Conservation (phyloP, 257 asterid species). For the Jasminum sambac region DNA sequence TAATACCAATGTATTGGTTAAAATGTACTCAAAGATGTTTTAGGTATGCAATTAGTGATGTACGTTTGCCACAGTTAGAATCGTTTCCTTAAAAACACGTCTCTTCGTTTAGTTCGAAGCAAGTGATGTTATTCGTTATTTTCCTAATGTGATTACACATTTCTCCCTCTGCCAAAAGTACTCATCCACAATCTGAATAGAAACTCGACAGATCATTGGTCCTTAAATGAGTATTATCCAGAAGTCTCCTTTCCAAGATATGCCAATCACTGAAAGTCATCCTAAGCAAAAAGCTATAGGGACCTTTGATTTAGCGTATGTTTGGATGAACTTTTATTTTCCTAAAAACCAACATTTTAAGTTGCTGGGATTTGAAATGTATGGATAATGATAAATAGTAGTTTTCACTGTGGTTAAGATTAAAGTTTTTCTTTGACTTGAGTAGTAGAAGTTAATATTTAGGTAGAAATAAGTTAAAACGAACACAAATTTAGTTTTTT, state of each 20-base stretch:
- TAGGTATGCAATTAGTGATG: slow-evolving; percentile 39
- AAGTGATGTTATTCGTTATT: neutral
- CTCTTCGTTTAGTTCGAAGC: neutral
- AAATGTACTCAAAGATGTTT: slow-evolving; percentile 39
- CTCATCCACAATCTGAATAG: neutral
- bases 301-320: too few relatives aligned
- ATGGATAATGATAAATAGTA: too few relatives aligned
- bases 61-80: slow-evolving; percentile 1
- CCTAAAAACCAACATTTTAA: too few relatives aligned
- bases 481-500: neutral
- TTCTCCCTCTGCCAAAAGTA: neutral
- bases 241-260: neutral
- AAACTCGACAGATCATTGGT: neutral
- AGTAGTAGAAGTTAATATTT: neutral
- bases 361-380: too few relatives aligned
- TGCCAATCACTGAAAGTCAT: too few relatives aligned
- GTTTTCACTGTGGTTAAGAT: too few relatives aligned
- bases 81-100: slow-evolving; percentile 8
- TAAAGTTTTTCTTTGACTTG: neutral
- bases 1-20: slow-evolving; percentile 47
- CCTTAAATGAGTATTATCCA: neutral
- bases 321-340: too few relatives aligned
- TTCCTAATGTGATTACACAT: neutral
- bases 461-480: neutral
- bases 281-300: too few relatives aligned